A percentile compares a stretch with the other conserved stretches of the same genome.
These are phyloP conservation scores for Oemleria cerasiformis DNA, from an alignment of 306 rosid genomes.

Conservation along the genomic window DNA sequence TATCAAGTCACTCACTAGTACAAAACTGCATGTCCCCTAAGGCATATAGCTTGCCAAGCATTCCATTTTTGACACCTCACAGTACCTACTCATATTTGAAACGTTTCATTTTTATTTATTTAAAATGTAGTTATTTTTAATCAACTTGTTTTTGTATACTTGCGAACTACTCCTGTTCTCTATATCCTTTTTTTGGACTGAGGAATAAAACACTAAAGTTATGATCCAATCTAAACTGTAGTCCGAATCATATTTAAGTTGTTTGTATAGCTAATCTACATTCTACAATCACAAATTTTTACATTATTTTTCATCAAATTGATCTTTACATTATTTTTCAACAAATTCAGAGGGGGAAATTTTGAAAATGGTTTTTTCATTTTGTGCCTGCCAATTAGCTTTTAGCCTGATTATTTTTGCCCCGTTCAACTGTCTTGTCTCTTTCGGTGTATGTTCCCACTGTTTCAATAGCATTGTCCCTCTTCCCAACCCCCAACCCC, in stretches of 20 bases:
- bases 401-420: too few species aligned
- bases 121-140: too few species aligned
- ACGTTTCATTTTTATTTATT: background rate
- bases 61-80: background rate
- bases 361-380: too few species aligned
- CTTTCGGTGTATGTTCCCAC: too few species aligned
- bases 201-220: background rate
- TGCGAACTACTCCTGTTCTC: background rate
- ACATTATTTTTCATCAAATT: too few species aligned
- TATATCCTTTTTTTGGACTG: background rate
- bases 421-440: background rate
- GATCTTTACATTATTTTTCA: too few species aligned
- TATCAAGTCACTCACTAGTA: background rate
- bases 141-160: background rate
- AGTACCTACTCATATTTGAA: too few species aligned
- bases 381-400: background rate
- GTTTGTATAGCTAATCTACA: background rate
- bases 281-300: background rate
- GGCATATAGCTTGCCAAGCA: background rate
- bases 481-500: too few species aligned
- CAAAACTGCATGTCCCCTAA: background rate
- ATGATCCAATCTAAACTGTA: background rate
- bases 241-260: background rate
- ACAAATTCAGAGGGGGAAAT: too few species aligned
- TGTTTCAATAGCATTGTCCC: background rate